phyloP scores from a whole-genome alignment of 129 eudicot species.

The Smallanthus sonchifolius region DNA sequence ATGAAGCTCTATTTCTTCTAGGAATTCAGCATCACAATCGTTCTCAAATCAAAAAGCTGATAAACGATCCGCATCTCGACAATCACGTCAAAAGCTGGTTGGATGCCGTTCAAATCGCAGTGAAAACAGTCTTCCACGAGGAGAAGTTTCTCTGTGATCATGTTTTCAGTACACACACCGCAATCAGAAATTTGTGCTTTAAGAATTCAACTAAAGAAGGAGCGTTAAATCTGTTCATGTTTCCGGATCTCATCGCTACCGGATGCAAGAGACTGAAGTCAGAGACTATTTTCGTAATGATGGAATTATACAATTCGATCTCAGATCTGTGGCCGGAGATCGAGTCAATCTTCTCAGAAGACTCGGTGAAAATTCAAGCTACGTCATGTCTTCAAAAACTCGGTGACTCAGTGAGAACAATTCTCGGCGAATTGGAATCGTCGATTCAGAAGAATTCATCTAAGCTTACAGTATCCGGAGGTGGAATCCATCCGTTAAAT shows the following conservation, averaged over 20 bases:
- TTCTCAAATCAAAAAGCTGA: conserved; percentile 46
- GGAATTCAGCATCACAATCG: conserved; percentile 39
- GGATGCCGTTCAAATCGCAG: conserved; percentile 23
- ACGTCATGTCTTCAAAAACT: conserved; percentile 38
- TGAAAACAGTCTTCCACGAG: conserved; percentile 41
- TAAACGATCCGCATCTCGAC: conserved; percentile 37
- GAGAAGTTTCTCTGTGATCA: conserved; percentile 64
- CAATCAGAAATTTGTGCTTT: conserved; percentile 46
- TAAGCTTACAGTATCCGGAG: conserved; percentile 38
- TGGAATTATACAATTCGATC: conserved; percentile 51
- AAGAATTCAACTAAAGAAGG: conserved; percentile 44
- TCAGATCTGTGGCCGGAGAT: conserved; percentile 47
- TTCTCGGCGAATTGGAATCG: conserved; percentile 36
- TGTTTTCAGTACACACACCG: conserved; percentile 33
- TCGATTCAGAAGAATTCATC: conserved; percentile 38
- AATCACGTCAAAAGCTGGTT: conserved; percentile 48
- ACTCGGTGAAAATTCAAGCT: conserved; percentile 39
- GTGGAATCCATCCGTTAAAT: conserved; percentile 43
- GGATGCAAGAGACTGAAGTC: conserved; percentile 39
- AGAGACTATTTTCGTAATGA: conserved; percentile 41
- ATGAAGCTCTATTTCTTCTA: conserved; percentile 48
- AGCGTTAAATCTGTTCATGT: conserved; percentile 43
- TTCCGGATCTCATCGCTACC: conserved; percentile 47
- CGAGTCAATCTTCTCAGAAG: conserved; percentile 49
- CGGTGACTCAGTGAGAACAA: conserved; percentile 26